Percentiles rank a stretch among this genome's conserved stretches.
phyloP scores from a whole-genome alignment of 768 basidiomycete species.

The Amanita rimosa region DNA sequence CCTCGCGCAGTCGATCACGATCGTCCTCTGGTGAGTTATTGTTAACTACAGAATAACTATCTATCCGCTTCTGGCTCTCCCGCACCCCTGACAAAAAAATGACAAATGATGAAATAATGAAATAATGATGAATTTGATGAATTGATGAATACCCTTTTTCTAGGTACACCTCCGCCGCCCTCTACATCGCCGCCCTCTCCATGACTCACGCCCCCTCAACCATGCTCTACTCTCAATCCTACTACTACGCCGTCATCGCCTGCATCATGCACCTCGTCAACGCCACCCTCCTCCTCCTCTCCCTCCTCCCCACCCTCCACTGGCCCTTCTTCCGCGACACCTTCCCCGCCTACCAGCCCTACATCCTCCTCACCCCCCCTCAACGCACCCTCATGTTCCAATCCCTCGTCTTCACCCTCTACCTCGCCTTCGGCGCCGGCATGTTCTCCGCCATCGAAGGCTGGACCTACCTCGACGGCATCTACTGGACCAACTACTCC shows the following conservation, averaged over 20 bases:
- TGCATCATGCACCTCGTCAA: constrained; percentile 17
- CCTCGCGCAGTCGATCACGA: constrained; percentile 25
- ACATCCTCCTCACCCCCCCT: constrained; percentile 25
- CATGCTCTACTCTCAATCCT: constrained; percentile 21
- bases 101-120: no score
- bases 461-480: constrained; percentile 25
- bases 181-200: constrained; percentile 23
- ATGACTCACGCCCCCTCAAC: constrained; percentile 12
- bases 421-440: constrained; percentile 26
- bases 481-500: constrained; percentile 34
- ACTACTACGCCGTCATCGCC: constrained; percentile 27
- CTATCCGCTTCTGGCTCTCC: constrained; percentile 9
- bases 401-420: constrained; percentile 25
- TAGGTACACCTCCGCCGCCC: constrained; percentile 24
- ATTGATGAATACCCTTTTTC: no score
- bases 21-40: constrained; percentile 22
- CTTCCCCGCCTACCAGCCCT: constrained; percentile 24
- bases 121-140: no score
- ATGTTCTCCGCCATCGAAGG: constrained; percentile 23
- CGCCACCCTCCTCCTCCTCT: constrained; percentile 17
- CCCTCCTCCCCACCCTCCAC: constrained; percentile 14
- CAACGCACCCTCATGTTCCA: constrained; percentile 34
- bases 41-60: no score
- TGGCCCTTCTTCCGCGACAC: constrained; percentile 16
- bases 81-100: no score